Conservation (phyloP, 176 grass and related monocot species). For the Triticum monococcum region DNA sequence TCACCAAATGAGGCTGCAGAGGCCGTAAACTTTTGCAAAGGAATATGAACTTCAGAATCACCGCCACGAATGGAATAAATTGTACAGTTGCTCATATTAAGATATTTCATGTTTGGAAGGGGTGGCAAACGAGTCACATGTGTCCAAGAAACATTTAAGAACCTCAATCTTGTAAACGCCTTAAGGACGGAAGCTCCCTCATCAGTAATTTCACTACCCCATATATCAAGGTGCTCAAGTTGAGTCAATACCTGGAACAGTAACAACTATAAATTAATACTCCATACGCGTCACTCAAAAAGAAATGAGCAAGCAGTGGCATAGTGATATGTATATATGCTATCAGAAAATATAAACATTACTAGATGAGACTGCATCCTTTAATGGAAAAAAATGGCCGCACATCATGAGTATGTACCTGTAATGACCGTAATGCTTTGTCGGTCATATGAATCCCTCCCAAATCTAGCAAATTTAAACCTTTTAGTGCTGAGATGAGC, state of each 20-base stretch:
- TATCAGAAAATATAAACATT: background rate
- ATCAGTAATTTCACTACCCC: conserved; percentile 74
- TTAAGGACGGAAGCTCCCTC: conserved; percentile 57
- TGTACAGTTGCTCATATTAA: conserved; percentile 89
- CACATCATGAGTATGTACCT: conserved; percentile 34
- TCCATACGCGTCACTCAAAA: background rate
- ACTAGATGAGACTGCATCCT: background rate
- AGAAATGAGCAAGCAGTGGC: conserved; percentile 10
- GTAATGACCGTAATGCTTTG: conserved; percentile 56
- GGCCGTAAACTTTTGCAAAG: conserved; percentile 49
- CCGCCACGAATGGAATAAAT: conserved; percentile 23
- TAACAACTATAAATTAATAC: conserved; percentile 4
- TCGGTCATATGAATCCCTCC: conserved; percentile 73
- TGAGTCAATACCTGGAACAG: conserved; percentile 65
- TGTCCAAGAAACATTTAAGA: conserved; percentile 84
- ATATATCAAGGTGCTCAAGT: conserved; percentile 85
- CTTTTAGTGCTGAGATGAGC: conserved; percentile 61
- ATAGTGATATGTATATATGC: background rate
- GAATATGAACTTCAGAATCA: conserved; percentile 31
- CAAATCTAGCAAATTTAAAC: conserved; percentile 62
- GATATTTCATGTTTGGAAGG: conserved; percentile 44
- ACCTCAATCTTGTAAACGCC: conserved; percentile 60
- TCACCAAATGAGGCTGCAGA: conserved; percentile 48
- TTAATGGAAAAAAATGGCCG: background rate
- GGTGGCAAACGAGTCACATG: conserved; percentile 49